Evolutionary conservation across 2,329 filamentous ascomycete genomes (phyloP), one percentile per base, ranked within the genome.

Genomic region (Periconia macrospinosa): DNA sequence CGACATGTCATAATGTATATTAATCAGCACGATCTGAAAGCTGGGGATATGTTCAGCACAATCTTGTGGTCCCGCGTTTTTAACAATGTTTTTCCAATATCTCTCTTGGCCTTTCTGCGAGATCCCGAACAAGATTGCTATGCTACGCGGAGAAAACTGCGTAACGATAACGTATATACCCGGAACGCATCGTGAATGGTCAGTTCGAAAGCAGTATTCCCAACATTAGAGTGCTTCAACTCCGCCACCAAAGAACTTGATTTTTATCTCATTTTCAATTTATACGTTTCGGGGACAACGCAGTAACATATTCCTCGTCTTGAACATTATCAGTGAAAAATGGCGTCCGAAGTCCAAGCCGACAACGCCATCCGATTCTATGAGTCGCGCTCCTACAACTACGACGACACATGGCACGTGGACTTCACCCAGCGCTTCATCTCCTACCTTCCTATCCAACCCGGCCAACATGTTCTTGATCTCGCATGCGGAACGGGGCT

Each of bases 401-500:
- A 78, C 59, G 75, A 79, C 45, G 61, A 72, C 30, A 74, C 71
- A n/a, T 76, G 71, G 69, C 77, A 79, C 54, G 63, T 63, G 15
- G 61, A 68, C 30, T 77, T 78, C 51, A 73, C 75, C 2, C 61
- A 58, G 30, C 69, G 75, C 30, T 75, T 77, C 54, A 59, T 72
- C 9, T 64, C 72, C 20, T 55, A 68, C 30, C 27, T 73, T 17
- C 48, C 64, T 15, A 60, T 73, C 30, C 50, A 62, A n/a, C 62
- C 70, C 13, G 76, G 75, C 23, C 70, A 78, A 47, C 53, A 70
- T 19, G 60, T 79, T n/a, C 70, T 79, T 13, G 78, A 80, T 50
- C 65, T 80, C 15, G 77, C 77, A 6, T 79, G 76, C 54, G 77
- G 77, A 3, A 79, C 77, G 6, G 78, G 78, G 6, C 69, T 79